Evolutionary conservation across 2,329 filamentous ascomycete genomes (phyloP).

Genomic region (Cladophialophora psammophila): DNA sequence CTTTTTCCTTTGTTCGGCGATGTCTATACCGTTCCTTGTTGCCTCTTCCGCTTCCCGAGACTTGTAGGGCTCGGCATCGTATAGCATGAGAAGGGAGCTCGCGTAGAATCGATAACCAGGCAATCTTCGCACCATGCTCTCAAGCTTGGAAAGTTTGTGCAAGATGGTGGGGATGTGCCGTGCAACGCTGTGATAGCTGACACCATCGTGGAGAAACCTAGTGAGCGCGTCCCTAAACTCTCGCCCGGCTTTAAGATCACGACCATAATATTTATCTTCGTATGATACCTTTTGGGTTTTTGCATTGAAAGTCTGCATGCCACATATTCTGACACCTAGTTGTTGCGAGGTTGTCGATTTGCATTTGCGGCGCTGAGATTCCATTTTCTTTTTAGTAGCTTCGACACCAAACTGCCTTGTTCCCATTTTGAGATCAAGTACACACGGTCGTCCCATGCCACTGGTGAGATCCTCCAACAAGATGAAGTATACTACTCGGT

Average conservation of each 20-base stretch:
- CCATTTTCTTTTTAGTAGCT: constrained; percentile 87
- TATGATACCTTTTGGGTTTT: constrained; percentile 86
- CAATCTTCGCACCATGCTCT: constrained; percentile 80
- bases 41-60: constrained; percentile 40
- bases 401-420: constrained; percentile 96
- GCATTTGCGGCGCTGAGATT: constrained; percentile 92
- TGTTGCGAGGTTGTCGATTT: constrained; percentile 88
- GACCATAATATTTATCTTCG: constrained; percentile 96
- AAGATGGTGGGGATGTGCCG: constrained; percentile 88
- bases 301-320: constrained; percentile 94
- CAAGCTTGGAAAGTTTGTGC: constrained; percentile 81
- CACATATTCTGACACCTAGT: constrained; percentile 91
- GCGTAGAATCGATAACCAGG: constrained; percentile 94
- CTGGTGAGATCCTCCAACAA: constrained; percentile 93
- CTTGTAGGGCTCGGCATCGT: constrained; percentile 77
- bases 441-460: constrained; percentile 95
- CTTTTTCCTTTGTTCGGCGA: constrained; percentile 38
- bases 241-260: constrained; percentile 81
- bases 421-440: constrained; percentile 98
- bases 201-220: constrained; percentile 88
- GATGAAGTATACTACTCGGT: constrained; percentile 88
- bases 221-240: constrained; percentile 90
- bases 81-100: constrained; percentile 91
- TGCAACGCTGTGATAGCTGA: constrained; percentile 78
- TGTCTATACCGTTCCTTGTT: constrained; percentile 37